Percentiles rank a stretch among this genome's conserved stretches.
Conservation (phyloP, 306 rosid genomes). For the Sphenostylis stenocarpa region DNA sequence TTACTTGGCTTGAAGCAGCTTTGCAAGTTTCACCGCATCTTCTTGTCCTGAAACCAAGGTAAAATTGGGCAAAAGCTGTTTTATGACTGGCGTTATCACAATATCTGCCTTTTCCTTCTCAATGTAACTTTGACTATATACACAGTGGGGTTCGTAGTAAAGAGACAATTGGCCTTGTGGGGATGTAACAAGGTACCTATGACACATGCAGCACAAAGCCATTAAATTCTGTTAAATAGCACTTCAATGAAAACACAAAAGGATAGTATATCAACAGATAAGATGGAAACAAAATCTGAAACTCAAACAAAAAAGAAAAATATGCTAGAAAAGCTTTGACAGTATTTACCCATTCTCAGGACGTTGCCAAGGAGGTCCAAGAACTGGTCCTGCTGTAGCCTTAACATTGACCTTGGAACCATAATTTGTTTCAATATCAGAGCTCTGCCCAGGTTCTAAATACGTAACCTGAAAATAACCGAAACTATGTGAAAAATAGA, state of each 20-base stretch:
- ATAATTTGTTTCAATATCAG: conserved; percentile 60
- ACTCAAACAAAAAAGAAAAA: not conserved
- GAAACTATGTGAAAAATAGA: conserved; percentile 8
- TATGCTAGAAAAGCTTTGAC: conserved; percentile 15
- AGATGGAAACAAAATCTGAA: not conserved
- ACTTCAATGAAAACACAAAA: conserved; percentile 11
- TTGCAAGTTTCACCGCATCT: conserved; percentile 90
- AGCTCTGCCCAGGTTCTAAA: conserved; percentile 86
- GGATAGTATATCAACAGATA: not conserved
- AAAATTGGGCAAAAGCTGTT: conserved; percentile 80
- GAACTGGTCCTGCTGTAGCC: conserved; percentile 93
- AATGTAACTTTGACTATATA: conserved; percentile 56
- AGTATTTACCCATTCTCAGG: conserved; percentile 85
- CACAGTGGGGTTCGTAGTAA: conserved; percentile 94
- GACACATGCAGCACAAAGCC: conserved; percentile 23
- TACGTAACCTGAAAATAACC: conserved; percentile 65
- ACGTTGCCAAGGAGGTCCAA: conserved; percentile 99
- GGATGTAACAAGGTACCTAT: conserved; percentile 71
- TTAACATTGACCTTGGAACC: conserved; percentile 60
- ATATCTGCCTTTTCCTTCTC: conserved; percentile 82
- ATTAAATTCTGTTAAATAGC: conserved; percentile 2
- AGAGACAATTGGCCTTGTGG: conserved; percentile 68
- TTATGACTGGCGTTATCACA: conserved; percentile 88
- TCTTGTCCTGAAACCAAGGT: conserved; percentile 94
- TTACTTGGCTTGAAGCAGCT: conserved; percentile 81